Conservation (phyloP, 1,284 basidiomycete species). For the Apiotrichum veenhuisii region DNA sequence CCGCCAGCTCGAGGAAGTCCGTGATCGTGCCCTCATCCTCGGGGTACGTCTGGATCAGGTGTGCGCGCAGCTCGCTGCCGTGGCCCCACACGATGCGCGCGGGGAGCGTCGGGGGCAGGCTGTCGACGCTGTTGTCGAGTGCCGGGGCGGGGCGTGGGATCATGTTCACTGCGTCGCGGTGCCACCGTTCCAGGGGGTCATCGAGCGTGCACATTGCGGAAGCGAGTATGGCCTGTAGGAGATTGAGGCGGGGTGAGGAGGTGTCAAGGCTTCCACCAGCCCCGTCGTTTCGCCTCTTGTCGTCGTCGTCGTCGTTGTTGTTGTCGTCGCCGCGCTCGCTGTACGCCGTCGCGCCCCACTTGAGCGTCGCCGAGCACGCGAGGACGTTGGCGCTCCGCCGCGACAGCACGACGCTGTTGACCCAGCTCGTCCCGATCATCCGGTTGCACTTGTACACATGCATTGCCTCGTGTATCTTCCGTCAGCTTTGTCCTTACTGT, state of each 20-base stretch:
- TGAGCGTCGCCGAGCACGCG: too few species aligned
- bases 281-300: too few species aligned
- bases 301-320: too few species aligned
- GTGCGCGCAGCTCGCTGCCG: not conserved
- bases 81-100: not conserved
- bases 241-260: too few species aligned
- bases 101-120: not conserved
- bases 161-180: not conserved
- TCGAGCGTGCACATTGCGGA: not conserved
- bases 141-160: not conserved
- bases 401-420: too few species aligned
- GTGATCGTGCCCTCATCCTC: not conserved
- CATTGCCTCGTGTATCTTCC: conserved; percentile 7
- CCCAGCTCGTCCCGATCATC: too few species aligned
- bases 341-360: too few species aligned
- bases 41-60: conserved; percentile 1
- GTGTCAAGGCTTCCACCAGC: too few species aligned
- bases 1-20: not conserved
- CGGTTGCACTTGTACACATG: conserved; percentile 7
- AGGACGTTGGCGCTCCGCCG: too few species aligned
- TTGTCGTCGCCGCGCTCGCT: too few species aligned
- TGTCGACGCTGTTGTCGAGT: not conserved
- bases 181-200: not conserved
- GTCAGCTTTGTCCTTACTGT: too few species aligned
- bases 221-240: not conserved